These are phyloP conservation scores for Beauveria bassiana DNA, from an alignment of 2,329 filamentous ascomycete genomes.

Conservation along the genomic window DNA sequence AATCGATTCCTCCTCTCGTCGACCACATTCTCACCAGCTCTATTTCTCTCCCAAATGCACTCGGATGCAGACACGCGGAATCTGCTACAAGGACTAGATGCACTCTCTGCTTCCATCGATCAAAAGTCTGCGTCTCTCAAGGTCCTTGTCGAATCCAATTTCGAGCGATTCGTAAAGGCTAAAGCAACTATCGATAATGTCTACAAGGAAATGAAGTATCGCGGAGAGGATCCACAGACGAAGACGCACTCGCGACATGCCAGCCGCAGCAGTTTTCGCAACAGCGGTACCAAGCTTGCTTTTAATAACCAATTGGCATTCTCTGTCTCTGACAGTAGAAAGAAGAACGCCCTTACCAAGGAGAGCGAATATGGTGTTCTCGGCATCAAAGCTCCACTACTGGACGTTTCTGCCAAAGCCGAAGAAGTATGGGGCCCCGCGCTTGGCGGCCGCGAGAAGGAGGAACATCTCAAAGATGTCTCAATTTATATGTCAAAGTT, in stretches of 20 bases:
- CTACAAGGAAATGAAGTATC: conserved; percentile 92
- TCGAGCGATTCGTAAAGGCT: conserved; percentile 93
- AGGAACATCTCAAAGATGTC: conserved; percentile 75
- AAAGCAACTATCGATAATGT: conserved; percentile 98
- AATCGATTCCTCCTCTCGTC: conserved; percentile 94
- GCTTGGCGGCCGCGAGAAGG: conserved; percentile 81
- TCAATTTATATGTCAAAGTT: conserved; percentile 70
- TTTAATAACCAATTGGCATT: conserved; percentile 30
- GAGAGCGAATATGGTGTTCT: conserved; percentile 86
- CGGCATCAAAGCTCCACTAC: conserved; percentile 79
- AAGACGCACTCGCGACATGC: conserved; percentile 55
- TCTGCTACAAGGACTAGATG: conserved; percentile 73
- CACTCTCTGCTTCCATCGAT: conserved; percentile 85
- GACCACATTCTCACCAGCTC: conserved; percentile 84
- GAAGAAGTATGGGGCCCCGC: conserved; percentile 98
- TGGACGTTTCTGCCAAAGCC: conserved; percentile 87
- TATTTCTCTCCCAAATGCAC: conserved; percentile 91
- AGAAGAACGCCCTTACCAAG: conserved; percentile 86
- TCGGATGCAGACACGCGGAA: conserved; percentile 75
- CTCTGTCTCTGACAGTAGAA: conserved; percentile 47
- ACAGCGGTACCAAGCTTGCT: conserved; percentile 31
- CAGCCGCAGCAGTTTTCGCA: conserved; percentile 60
- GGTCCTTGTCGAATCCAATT: conserved; percentile 93
- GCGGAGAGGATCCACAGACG: conserved; percentile 43
- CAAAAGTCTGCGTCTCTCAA: conserved; percentile 97